These are phyloP conservation scores for Carnegiea gigantea DNA, from an alignment of 179 eudicot genomes.

Conservation along the genomic window DNA sequence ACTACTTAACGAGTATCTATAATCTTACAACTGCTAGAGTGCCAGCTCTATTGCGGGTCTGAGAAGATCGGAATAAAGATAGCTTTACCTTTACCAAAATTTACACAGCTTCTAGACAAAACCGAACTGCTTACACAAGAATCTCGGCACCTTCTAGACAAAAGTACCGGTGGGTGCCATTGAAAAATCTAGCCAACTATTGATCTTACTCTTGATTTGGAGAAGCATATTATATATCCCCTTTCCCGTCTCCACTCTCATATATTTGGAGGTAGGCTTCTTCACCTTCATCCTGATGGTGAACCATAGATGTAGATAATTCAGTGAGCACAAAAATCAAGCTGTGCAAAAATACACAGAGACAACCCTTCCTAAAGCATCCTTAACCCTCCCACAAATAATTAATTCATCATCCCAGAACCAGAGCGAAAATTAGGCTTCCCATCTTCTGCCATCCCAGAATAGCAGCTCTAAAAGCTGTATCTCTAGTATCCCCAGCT, in stretches of 20 bases:
- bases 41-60: too few species aligned
- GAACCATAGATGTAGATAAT: not conserved
- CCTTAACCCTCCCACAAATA: too few species aligned
- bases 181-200: not conserved
- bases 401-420: too few species aligned
- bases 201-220: not conserved
- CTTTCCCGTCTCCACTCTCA: conserved; percentile 37
- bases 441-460: not conserved
- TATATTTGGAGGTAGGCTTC: conserved; percentile 51
- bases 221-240: conserved; percentile 3
- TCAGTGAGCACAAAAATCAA: not conserved
- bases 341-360: not conserved
- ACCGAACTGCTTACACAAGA: not conserved
- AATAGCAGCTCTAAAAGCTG: not conserved
- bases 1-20: not conserved
- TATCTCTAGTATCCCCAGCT: not conserved
- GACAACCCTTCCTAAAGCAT: not conserved
- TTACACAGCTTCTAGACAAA: too few species aligned
- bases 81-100: too few species aligned
- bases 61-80: too few species aligned
- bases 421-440: not conserved
- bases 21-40: not conserved
- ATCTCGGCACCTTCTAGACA: conserved; percentile 6
- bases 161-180: not conserved
- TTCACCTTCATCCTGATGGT: conserved; percentile 52